Conservation (phyloP, 805 yeast genomes). For the Metschnikowia hibisci region DNA sequence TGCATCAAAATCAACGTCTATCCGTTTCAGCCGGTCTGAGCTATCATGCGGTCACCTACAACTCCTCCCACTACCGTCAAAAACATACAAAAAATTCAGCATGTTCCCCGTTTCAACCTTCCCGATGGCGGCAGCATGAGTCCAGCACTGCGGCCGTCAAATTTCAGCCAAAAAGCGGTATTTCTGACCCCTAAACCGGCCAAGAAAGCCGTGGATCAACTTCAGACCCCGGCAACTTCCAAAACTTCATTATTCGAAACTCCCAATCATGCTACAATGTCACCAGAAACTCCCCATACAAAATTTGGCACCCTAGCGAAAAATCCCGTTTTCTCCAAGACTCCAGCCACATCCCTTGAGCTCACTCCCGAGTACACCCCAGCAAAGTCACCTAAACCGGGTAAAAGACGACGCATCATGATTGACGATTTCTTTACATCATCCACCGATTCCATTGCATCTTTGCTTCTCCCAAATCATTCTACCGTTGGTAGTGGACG, state of each 20-base stretch:
- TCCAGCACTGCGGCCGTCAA: not conserved
- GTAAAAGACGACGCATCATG: conserved; percentile 18
- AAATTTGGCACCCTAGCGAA: not conserved
- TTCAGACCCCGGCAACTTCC: conserved; percentile 13
- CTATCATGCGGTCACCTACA: not conserved
- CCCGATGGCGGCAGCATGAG: not conserved
- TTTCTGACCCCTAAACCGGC: not conserved
- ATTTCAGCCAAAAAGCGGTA: not conserved
- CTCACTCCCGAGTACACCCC: conserved; percentile 34
- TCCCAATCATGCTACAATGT: not conserved
- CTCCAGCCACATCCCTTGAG: not conserved
- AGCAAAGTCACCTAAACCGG: conserved; percentile 24
- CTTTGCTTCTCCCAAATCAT: conserved; percentile 32
- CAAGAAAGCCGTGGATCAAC: conserved; percentile 2
- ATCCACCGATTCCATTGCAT: conserved; percentile 21
- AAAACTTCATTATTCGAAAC: conserved; percentile 2
- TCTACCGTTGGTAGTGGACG: conserved; percentile 39
- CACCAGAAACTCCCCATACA: not conserved
- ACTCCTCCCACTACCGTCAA: conserved; percentile 2
- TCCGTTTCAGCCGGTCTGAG: not conserved
- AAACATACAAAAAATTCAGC: not conserved
- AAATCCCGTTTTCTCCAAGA: not conserved
- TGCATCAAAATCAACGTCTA: too few relatives aligned
- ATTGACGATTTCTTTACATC: conserved; percentile 12
- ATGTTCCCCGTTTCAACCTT: not conserved